A percentile compares a stretch with the other conserved stretches of the same genome.
These are phyloP conservation scores for Curvularia verruculosa DNA, from an alignment of 2,329 filamentous ascomycete genomes.

Conservation along the genomic window DNA sequence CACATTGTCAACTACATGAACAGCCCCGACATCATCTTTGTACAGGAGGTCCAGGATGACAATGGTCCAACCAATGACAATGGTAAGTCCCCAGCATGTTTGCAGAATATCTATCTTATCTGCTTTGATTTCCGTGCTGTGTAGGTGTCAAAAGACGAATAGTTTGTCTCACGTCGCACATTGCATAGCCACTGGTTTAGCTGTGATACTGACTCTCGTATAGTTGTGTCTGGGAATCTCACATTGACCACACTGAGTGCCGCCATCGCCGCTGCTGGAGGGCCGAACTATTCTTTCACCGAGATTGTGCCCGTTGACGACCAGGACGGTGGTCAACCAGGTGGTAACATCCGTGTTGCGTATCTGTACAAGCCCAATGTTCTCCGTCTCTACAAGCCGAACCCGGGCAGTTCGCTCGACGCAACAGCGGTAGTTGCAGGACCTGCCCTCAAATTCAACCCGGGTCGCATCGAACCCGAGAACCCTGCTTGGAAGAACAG, in stretches of 20 bases:
- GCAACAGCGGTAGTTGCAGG: conserved; percentile 64
- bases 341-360: conserved; percentile 73
- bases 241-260: conserved; percentile 64
- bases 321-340: conserved; percentile 69
- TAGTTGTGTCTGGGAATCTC: conserved; percentile 60
- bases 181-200: not conserved
- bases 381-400: conserved; percentile 65
- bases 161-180: not conserved
- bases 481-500: conserved; percentile 65
- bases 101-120: conserved; percentile 1
- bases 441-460: conserved; percentile 69
- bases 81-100: conserved; percentile 39
- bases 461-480: conserved; percentile 68
- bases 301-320: conserved; percentile 66
- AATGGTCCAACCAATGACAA: conserved; percentile 66
- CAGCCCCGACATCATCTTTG: conserved; percentile 68
- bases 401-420: conserved; percentile 61
- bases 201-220: conserved; percentile 10
- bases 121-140: not conserved
- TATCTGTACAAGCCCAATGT: conserved; percentile 70
- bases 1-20: conserved; percentile 70
- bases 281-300: conserved; percentile 63
- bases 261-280: conserved; percentile 59
- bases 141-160: not conserved
- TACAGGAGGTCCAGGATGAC: conserved; percentile 75